These are phyloP conservation scores for Cordyceps tenuipes DNA, from an alignment of 2,329 filamentous ascomycete species.

Conservation along the genomic window DNA sequence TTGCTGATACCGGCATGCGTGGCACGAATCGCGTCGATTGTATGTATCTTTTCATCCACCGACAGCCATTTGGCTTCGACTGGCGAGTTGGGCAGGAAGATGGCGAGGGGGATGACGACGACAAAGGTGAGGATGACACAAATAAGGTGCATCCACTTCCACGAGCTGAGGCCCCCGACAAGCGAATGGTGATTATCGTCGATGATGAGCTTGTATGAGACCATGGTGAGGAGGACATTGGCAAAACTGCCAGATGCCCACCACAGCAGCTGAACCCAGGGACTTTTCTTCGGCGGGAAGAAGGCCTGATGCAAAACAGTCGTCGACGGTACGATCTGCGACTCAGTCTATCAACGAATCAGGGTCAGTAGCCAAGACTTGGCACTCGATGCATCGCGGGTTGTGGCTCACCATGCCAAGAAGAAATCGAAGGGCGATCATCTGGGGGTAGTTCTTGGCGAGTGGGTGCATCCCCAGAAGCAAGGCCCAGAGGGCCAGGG, in stretches of 20 bases:
- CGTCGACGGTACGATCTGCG: conserved; percentile 21
- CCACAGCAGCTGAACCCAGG: conserved; percentile 23
- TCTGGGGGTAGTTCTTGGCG: conserved; percentile 16
- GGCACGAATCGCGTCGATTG: conserved; percentile 16
- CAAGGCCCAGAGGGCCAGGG: conserved; percentile 18
- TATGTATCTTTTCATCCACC: conserved; percentile 16
- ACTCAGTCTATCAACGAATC: conserved; percentile 17
- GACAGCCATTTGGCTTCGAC: conserved; percentile 17
- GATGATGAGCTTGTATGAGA: conserved; percentile 20
- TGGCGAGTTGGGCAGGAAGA: conserved; percentile 17
- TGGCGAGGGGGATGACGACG: conserved; percentile 23
- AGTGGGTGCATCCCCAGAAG: conserved; percentile 18
- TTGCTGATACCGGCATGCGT: conserved; percentile 18
- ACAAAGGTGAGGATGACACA: conserved; percentile 46
- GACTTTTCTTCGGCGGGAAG: conserved; percentile 21
- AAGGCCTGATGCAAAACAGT: conserved; percentile 22
- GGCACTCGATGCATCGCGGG: not conserved
- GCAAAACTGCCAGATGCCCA: conserved; percentile 22
- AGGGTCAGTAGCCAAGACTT: not conserved
- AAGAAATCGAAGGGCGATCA: conserved; percentile 18
- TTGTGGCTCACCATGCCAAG: conserved; percentile 17
- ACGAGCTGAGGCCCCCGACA: conserved; percentile 15
- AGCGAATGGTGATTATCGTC: conserved; percentile 15
- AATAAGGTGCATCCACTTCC: conserved; percentile 48
- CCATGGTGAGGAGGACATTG: conserved; percentile 22